Percentiles rank a stretch among this genome's conserved stretches.
Conservation (phyloP, 2,329 filamentous ascomycete genomes). For the Cordyceps javanica region DNA sequence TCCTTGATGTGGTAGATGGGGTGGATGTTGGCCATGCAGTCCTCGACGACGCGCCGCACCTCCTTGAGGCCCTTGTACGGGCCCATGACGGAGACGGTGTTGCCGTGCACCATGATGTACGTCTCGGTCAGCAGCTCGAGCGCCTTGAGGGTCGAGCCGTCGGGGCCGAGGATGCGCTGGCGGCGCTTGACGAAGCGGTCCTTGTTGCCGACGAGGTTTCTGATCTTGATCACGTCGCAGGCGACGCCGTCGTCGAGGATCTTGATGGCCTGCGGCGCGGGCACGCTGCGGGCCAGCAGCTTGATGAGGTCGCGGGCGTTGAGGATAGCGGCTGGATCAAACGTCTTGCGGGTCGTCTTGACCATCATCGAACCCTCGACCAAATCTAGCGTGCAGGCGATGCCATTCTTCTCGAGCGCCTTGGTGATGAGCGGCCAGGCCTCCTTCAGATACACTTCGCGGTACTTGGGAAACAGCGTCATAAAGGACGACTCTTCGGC, state of each 20-base stretch:
- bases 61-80: slow-evolving; percentile 91
- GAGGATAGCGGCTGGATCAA: slow-evolving; percentile 84
- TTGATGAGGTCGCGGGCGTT: slow-evolving; percentile 95
- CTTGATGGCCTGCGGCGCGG: slow-evolving; percentile 86
- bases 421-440: slow-evolving; percentile 89
- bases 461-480: slow-evolving; percentile 89
- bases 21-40: slow-evolving; percentile 96
- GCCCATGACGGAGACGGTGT: slow-evolving; percentile 89
- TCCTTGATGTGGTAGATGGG: slow-evolving; percentile 77
- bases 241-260: slow-evolving; percentile 89
- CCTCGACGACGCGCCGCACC: slow-evolving; percentile 79
- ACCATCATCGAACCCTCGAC: slow-evolving; percentile 96
- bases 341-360: slow-evolving; percentile 88
- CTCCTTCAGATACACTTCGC: slow-evolving; percentile 87
- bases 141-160: slow-evolving; percentile 88
- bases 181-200: slow-evolving; percentile 92
- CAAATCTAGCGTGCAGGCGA: slow-evolving; percentile 87
- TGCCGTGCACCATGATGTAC: slow-evolving; percentile 94
- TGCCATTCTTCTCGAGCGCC: slow-evolving; percentile 77
- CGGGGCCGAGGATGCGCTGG: slow-evolving; percentile 86
- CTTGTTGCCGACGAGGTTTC: slow-evolving; percentile 84
- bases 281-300: slow-evolving; percentile 82
- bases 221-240: slow-evolving; percentile 94
- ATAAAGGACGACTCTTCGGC: slow-evolving; percentile 88
- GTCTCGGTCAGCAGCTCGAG: slow-evolving; percentile 85